phyloP scores from a whole-genome alignment of 2,329 filamentous ascomycete genomes.

The Arthroderma sp. region DNA sequence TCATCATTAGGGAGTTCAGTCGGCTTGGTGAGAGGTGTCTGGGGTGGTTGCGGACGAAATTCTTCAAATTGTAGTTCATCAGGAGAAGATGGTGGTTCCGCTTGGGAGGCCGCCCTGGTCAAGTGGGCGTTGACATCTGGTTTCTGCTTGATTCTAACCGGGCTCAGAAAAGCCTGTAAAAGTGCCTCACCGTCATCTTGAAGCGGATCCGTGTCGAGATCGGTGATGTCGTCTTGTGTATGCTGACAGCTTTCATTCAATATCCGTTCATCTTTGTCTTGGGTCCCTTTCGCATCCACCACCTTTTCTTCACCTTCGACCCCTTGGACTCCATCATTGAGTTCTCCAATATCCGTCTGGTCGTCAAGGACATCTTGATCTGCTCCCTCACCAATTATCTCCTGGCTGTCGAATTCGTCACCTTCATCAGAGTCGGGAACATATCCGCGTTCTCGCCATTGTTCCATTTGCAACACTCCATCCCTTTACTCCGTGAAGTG shows the following conservation, averaged over 20 bases:
- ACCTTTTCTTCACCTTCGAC: not conserved
- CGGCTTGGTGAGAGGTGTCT: constrained; percentile 6
- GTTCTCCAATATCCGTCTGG: not conserved
- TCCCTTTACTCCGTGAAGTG: constrained; percentile 1
- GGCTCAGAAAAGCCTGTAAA: not conserved
- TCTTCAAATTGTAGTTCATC: constrained; percentile 27
- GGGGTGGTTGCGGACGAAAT: constrained; percentile 8
- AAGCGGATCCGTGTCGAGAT: not conserved
- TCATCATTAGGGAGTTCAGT: not conserved
- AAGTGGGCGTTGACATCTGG: not conserved
- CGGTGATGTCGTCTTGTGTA: not conserved
- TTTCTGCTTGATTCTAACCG: not conserved
- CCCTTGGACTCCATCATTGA: not conserved
- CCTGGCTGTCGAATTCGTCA: constrained; percentile 30
- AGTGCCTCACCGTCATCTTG: not conserved
- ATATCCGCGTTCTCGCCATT: constrained; percentile 41
- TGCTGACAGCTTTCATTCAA: not conserved
- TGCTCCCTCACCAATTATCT: constrained; percentile 1
- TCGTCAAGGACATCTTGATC: not conserved
- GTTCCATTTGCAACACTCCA: constrained; percentile 27
- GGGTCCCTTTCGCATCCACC: not conserved
- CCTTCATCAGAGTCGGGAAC: constrained; percentile 42
- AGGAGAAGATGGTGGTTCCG: constrained; percentile 22
- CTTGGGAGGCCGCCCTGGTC: not conserved
- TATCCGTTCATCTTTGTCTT: not conserved